Evolutionary conservation across 805 yeast genomes (phyloP), one percentile per base, ranked within the genome.

Genomic region (Cyberlindnera nakhonratchasimensis): DNA sequence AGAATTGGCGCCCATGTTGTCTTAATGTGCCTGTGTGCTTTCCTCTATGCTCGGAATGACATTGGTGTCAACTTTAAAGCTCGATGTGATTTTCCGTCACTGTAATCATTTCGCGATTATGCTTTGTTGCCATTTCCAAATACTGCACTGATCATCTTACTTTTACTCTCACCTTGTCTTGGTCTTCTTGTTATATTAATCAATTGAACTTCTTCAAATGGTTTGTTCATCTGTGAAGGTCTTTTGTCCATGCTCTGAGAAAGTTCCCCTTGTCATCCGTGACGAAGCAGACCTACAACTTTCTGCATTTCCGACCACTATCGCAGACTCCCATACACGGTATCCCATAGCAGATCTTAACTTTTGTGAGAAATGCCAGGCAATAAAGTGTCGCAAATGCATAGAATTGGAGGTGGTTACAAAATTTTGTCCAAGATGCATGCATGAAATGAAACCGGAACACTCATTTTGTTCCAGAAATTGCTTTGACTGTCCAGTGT

Each of bases 1-100:
- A 7, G 82, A 74, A 18, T 76, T 71, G 9, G 72, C 71, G 31
- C 88, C 88, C 88, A 57, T 34, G 7, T 55, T 29, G 3, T 41
- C 7, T 17, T 19, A 28, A 9, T 8, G 6, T 28, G 9, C 6
- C 18, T 17, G n/a, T 11, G n/a, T 11, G 20, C 10, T 20, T 11
- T 34, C 13, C 13, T 23, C 5, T 7, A 10, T 6, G 17, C 23
- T n/a, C 29, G n/a, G n/a, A n/a, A n/a, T n/a, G n/a, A n/a, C n/a
- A n/a, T n/a, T n/a, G n/a, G n/a, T n/a, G n/a, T n/a, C n/a, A n/a
- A n/a, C n/a, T n/a, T n/a, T n/a, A n/a, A n/a, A n/a, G n/a, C n/a
- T n/a, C n/a, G n/a, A n/a, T n/a, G n/a, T n/a, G n/a, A n/a, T n/a
- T n/a, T n/a, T n/a, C n/a, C n/a, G n/a, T n/a, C n/a, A n/a, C n/a